These are phyloP conservation scores for Wickerhamiella occidentalis DNA, from an alignment of 805 yeast genomes.

Conservation along the genomic window DNA sequence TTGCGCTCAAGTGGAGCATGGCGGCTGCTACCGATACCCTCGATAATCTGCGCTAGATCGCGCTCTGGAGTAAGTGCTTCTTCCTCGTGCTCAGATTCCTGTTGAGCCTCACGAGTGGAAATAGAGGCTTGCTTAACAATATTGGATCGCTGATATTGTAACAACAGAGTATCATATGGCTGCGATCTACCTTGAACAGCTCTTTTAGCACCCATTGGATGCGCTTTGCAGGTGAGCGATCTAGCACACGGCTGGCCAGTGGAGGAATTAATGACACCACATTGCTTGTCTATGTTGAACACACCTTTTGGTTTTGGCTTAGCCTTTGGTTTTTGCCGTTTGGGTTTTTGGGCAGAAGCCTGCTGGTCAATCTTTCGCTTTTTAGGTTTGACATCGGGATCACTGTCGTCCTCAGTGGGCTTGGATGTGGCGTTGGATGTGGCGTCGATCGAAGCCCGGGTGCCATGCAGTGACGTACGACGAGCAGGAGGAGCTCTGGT, in stretches of 20 bases:
- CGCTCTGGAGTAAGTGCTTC: conserved; percentile 57
- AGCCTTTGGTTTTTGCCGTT: conserved; percentile 5
- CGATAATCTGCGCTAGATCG: conserved; percentile 82
- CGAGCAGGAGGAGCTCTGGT: conserved; percentile 5
- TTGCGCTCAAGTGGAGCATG: conserved; percentile 60
- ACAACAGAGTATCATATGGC: conserved; percentile 76
- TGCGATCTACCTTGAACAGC: conserved; percentile 90
- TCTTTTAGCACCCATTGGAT: conserved; percentile 96
- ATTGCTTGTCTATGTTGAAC: conserved; percentile 40
- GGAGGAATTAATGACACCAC: conserved; percentile 80
- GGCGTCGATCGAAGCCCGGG: conserved; percentile 1
- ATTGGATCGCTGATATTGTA: conserved; percentile 82
- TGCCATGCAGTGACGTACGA: conserved; percentile 9
- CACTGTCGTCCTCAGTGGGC: background rate
- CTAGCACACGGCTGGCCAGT: conserved; percentile 95
- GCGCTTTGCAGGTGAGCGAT: conserved; percentile 92
- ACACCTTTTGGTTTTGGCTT: conserved; percentile 18
- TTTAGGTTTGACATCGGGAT: background rate
- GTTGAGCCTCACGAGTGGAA: conserved; percentile 22
- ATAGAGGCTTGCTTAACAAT: conserved; percentile 48
- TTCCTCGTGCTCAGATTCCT: conserved; percentile 30
- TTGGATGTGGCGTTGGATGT: background rate
- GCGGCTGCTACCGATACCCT: conserved; percentile 56
- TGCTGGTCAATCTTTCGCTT: conserved; percentile 14
- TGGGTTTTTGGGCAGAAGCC: conserved; percentile 13